These are phyloP conservation scores for Nicotiana sylvestris DNA, from an alignment of 257 asterid species.

Conservation along the genomic window DNA sequence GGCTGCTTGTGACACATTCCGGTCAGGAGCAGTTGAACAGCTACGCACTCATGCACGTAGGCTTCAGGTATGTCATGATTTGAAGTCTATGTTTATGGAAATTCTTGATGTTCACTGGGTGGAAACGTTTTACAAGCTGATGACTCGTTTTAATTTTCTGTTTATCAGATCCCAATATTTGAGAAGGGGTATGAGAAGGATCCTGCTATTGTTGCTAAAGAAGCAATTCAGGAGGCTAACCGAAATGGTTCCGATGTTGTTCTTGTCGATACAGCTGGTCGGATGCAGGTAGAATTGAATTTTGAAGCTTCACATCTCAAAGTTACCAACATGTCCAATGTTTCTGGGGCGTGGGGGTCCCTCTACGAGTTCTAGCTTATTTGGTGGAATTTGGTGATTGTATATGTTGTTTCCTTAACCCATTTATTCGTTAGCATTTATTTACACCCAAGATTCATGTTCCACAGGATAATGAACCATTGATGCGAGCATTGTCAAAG, in stretches of 20 bases:
- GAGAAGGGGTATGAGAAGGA: conserved; percentile 98
- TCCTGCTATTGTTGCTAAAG: conserved; percentile 94
- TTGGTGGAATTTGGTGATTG: not conserved
- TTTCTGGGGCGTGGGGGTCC: not conserved
- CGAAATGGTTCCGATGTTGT: conserved; percentile 93
- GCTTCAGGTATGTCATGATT: conserved; percentile 52
- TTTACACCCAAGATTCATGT: not conserved
- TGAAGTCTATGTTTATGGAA: not conserved
- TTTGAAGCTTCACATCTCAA: conserved; percentile 5
- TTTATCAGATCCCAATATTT: conserved; percentile 69
- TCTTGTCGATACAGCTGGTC: conserved; percentile 94
- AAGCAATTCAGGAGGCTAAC: conserved; percentile 87
- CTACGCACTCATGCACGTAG: conserved; percentile 95
- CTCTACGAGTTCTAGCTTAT: not conserved
- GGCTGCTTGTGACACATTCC: conserved; percentile 99
- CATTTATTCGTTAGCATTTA: not conserved
- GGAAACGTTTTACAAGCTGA: not conserved
- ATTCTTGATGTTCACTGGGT: not conserved
- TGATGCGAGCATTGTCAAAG: conserved; percentile 96
- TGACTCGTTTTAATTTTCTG: not conserved
- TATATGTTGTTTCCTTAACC: not conserved
- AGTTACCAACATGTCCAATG: not conserved
- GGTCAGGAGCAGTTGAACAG: conserved; percentile 98
- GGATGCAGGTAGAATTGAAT: conserved; percentile 70
- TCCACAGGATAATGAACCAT: conserved; percentile 83